Conservation (phyloP, 2,329 filamentous ascomycete species). For the Botrytis tulipae region DNA sequence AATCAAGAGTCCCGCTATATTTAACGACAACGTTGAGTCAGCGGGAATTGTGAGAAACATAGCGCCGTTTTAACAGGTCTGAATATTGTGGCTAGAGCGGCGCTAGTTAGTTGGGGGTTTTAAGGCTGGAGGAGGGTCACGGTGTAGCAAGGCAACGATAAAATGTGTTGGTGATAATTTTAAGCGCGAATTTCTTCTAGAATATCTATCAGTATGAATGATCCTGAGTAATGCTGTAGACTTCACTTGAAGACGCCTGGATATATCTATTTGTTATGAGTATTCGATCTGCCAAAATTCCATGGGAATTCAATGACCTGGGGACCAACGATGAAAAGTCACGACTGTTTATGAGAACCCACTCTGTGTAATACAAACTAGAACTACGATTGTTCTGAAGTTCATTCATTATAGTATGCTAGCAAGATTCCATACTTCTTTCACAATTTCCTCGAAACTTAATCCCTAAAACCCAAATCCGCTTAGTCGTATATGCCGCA, state of each 20-base stretch:
- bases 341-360: too few species aligned
- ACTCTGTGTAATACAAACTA: background rate
- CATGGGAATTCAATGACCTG: background rate
- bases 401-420: slow-evolving; percentile 10
- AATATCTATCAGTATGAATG: too few species aligned
- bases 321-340: background rate
- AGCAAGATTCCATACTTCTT: background rate
- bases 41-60: background rate
- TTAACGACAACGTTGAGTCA: background rate
- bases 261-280: background rate
- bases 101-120: background rate
- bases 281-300: background rate
- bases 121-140: background rate
- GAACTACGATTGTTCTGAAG: background rate
- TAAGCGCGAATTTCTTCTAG: background rate
- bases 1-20: background rate
- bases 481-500: slow-evolving; percentile 3
- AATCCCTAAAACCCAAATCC: background rate
- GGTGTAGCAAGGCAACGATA: background rate
- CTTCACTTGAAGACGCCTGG: background rate
- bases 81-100: background rate
- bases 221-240: background rate
- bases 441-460: background rate
- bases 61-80: background rate
- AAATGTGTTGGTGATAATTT: background rate